Base-by-base conservation (phyloP, 1,284 basidiomycete species). In the Leccinum subrobustum region DNA sequence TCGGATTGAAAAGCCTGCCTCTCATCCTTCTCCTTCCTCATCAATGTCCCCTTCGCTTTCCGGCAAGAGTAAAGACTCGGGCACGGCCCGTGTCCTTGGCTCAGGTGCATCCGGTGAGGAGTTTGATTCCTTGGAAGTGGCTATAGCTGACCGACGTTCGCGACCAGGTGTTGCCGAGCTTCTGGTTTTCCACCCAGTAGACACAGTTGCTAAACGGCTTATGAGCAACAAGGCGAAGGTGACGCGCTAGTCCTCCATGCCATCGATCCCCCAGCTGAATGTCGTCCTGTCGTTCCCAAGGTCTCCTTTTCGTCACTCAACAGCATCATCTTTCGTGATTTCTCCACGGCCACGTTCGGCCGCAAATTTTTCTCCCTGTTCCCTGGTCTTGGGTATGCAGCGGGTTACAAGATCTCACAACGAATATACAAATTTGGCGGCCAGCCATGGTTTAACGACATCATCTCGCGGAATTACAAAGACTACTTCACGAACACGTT, bases 371-470 rank as follows among this genome's bases (percentile, higher is more conserved):
- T 98, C 37, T 97, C 95, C 3, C 85, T 99, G 44, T 99, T 99
- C 82, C 96, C 97, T 29, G 96, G 96, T 65, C 87, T 99, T 3
- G 97, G 97, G 1, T 99, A 99, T 74, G 97, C 96, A 3, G 96
- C 95, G 33, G 95, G 95, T 0, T 99, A 99, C 88, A 99, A 99
- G 78, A 80, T 97, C 70, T 79, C 93, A 1, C 95, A 97, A 78
- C 86, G 94, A 56, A 86, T 96, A 70, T 97, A 97, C 88, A 99
- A 98, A 80, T 99, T 98, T 70, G 96, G 97, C 63, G 97, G 96
- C 1, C 96, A 99, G 78, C 96, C 97, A 23, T 98, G 90, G 84
- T 97, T 98, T 77, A 93, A 96, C 76, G 95, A 98, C 78, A 76
- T 96, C 73, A 88, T 99, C 73, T 84, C 85, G 68, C 85, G 83